phyloP scores from a whole-genome alignment of 176 grass and related monocot species.

The Carex scoparia region DNA sequence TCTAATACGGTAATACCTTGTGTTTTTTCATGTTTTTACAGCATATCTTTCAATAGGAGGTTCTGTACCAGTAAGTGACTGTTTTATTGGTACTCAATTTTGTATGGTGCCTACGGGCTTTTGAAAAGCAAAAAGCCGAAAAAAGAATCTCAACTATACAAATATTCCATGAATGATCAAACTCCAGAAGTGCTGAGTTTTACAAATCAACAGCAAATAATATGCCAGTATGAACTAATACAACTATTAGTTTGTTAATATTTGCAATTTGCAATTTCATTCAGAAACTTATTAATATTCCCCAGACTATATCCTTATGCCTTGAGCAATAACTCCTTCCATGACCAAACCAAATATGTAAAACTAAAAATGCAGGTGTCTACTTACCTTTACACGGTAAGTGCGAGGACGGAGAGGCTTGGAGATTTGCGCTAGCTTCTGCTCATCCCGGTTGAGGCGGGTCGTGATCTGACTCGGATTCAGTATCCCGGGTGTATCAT shows the following conservation, averaged over 20 bases:
- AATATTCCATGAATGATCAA: not conserved
- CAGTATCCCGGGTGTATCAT: conserved; percentile 71
- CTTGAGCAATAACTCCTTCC: not conserved
- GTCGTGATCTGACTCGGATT: conserved; percentile 79
- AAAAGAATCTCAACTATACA: not conserved
- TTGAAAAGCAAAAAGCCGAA: too few species aligned
- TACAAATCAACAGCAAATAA: not conserved
- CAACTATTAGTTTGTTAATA: not conserved
- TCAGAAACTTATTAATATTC: not conserved
- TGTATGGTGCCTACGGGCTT: too few species aligned
- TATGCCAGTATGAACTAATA: not conserved
- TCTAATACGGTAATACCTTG: too few species aligned
- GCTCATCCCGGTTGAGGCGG: conserved; percentile 58
- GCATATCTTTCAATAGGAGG: too few species aligned
- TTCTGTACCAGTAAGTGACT: too few species aligned
- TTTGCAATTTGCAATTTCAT: not conserved
- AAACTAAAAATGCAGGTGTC: not conserved
- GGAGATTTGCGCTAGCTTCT: conserved; percentile 63
- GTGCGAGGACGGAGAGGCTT: conserved; percentile 74
- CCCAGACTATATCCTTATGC: not conserved
- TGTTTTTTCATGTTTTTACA: too few species aligned
- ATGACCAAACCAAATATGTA: not conserved
- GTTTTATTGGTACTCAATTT: too few species aligned
- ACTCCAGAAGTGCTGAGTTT: not conserved
- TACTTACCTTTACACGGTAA: conserved; percentile 70